phyloP scores from a whole-genome alignment of 208 protist species.

The Leishmania guyanensis region DNA sequence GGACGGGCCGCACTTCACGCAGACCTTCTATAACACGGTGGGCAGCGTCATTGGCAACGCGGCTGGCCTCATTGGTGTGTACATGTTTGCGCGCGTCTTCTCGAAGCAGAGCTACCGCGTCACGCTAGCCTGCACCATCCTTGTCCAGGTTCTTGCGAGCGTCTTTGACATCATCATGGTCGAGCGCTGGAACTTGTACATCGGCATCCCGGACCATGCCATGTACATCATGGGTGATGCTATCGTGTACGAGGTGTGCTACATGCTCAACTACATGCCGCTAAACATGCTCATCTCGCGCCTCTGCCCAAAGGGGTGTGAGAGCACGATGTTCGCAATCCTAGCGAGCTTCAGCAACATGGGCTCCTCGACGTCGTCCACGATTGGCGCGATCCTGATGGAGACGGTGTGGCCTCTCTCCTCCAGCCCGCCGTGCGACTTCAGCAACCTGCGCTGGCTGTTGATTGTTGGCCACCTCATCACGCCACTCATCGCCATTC shows the following conservation, averaged over 20 bases:
- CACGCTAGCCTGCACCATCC: slow-evolving; percentile 48
- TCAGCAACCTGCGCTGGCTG: slow-evolving; percentile 52
- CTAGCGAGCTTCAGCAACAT: slow-evolving; percentile 77
- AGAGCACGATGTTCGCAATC: slow-evolving; percentile 33
- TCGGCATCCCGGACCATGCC: slow-evolving; percentile 49
- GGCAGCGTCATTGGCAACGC: slow-evolving; percentile 38
- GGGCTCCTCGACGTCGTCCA: slow-evolving; percentile 40
- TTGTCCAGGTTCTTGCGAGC: slow-evolving; percentile 44
- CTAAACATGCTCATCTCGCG: slow-evolving; percentile 74
- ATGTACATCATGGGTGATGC: slow-evolving; percentile 23
- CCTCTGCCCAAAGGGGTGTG: slow-evolving; percentile 56
- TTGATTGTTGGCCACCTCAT: slow-evolving; percentile 55
- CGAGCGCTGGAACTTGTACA: slow-evolving; percentile 52
- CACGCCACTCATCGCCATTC: slow-evolving; percentile 47
- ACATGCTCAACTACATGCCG: slow-evolving; percentile 71
- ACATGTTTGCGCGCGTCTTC: slow-evolving; percentile 45
- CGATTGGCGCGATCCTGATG: slow-evolving; percentile 55
- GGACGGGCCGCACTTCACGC: slow-evolving; percentile 36
- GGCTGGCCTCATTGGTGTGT: slow-evolving; percentile 42
- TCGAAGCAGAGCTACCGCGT: slow-evolving; percentile 47
- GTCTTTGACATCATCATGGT: slow-evolving; percentile 74
- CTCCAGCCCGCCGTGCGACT: slow-evolving; percentile 57
- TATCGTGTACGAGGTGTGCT: slow-evolving; percentile 58
- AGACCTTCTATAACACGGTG: slow-evolving; percentile 42
- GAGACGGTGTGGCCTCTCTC: slow-evolving; percentile 48